Conservation (phyloP, 345 rosid genomes). For the Geranium rotundifolium region DNA sequence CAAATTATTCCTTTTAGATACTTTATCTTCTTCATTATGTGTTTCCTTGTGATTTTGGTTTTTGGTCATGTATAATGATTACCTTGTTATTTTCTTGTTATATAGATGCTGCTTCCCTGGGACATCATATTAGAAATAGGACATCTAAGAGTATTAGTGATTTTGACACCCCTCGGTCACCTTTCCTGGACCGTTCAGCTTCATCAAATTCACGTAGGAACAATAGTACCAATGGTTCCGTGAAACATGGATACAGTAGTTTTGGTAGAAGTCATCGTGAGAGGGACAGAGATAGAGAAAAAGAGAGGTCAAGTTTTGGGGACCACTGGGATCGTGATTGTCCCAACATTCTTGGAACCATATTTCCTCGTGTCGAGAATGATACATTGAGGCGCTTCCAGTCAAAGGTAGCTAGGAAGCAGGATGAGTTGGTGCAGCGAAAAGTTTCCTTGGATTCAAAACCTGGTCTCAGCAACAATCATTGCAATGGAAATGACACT, state of each 20-base stretch:
- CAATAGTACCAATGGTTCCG: constrained; percentile 54
- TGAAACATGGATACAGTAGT: constrained; percentile 74
- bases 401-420: constrained; percentile 62
- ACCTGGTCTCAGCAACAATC: constrained; percentile 34
- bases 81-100: background rate
- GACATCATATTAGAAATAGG: constrained; percentile 39
- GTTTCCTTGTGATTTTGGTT: background rate
- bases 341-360: constrained; percentile 39
- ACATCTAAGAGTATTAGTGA: constrained; percentile 47
- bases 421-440: constrained; percentile 32
- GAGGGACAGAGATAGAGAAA: constrained; percentile 66
- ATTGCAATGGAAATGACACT: constrained; percentile 24
- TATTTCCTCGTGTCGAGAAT: constrained; percentile 35
- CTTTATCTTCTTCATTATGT: background rate
- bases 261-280: constrained; percentile 66
- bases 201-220: constrained; percentile 64
- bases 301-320: constrained; percentile 40
- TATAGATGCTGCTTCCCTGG: constrained; percentile 41
- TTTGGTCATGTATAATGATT: background rate
- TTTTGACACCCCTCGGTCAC: constrained; percentile 42
- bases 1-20: background rate
- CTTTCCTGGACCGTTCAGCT: constrained; percentile 53
- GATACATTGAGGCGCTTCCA: constrained; percentile 48
- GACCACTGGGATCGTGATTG: constrained; percentile 56
- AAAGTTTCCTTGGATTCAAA: constrained; percentile 31